Evolutionary conservation across 257 asterid species (phyloP).

Genomic region (Solanum sejunctum): DNA sequence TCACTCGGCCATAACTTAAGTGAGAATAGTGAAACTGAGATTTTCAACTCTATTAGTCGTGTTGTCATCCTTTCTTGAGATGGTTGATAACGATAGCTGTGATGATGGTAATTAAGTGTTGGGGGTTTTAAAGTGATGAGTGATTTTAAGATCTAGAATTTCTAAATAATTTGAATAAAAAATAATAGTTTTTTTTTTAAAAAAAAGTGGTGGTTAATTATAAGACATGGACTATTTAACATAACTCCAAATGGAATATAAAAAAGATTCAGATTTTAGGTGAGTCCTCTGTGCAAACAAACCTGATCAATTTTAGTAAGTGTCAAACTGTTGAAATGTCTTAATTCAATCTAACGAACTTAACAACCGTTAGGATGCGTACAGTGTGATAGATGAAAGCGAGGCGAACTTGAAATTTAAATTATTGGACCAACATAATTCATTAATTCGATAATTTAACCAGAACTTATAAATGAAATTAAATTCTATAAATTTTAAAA

Average conservation of each 20-base stretch:
- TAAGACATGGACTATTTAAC: neutral
- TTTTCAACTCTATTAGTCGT: neutral
- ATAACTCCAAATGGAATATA: neutral
- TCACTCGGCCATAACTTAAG: neutral
- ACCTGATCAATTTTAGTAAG: neutral
- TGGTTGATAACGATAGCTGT: neutral
- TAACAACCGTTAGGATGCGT: neutral
- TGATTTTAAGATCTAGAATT: neutral
- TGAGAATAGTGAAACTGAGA: too few species aligned
- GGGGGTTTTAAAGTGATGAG: too few species aligned
- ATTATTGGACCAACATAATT: neutral
- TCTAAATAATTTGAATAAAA: neutral
- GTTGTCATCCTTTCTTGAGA: neutral
- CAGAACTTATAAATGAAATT: neutral
- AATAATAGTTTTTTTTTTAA: too few species aligned
- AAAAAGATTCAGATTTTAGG: neutral
- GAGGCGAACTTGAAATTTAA: neutral
- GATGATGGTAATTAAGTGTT: neutral
- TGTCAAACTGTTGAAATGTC: neutral
- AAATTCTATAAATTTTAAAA: neutral
- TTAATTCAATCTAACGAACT: neutral
- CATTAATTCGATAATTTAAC: neutral
- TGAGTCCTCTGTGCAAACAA: neutral
- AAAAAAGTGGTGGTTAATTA: neutral
- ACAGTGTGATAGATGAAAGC: neutral